Percentiles rank a stretch among this genome's conserved stretches.
Conservation (phyloP, 2,329 filamentous ascomycete species). For the Corniculantispora saksenae region DNA sequence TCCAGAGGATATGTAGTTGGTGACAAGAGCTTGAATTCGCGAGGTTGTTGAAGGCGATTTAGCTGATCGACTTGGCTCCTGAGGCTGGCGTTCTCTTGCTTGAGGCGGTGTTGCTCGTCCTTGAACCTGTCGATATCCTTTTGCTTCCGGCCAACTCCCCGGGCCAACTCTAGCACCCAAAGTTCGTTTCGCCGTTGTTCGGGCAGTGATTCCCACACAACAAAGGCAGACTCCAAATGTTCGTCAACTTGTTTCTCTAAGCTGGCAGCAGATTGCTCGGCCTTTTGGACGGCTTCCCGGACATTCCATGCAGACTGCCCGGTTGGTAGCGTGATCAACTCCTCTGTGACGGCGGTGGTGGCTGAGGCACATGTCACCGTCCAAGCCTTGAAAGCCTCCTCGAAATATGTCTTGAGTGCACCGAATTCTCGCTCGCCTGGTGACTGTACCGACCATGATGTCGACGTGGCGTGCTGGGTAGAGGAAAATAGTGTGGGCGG, state of each 20-base stretch:
- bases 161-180: constrained; percentile 62
- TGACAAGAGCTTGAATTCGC: constrained; percentile 56
- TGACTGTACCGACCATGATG: constrained; percentile 79
- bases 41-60: constrained; percentile 59
- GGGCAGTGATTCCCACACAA: constrained; percentile 71
- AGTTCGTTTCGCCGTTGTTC: constrained; percentile 57
- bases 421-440: constrained; percentile 74
- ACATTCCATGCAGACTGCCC: constrained; percentile 41
- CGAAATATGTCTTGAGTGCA: constrained; percentile 67
- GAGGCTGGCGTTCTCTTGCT: constrained; percentile 59
- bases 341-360: constrained; percentile 52
- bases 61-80: constrained; percentile 61
- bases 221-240: constrained; percentile 76
- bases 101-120: constrained; percentile 50
- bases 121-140: constrained; percentile 56
- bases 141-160: constrained; percentile 58
- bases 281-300: constrained; percentile 49
- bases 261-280: constrained; percentile 53
- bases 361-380: constrained; percentile 53
- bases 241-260: constrained; percentile 70
- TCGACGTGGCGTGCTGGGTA: constrained; percentile 73
- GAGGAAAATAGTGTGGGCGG: constrained; percentile 82
- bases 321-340: constrained; percentile 50
- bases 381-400: constrained; percentile 67
- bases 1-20: constrained; percentile 56